Conservation (phyloP, 176 grass and related monocot genomes). For the Coix lacrymajobi region DNA sequence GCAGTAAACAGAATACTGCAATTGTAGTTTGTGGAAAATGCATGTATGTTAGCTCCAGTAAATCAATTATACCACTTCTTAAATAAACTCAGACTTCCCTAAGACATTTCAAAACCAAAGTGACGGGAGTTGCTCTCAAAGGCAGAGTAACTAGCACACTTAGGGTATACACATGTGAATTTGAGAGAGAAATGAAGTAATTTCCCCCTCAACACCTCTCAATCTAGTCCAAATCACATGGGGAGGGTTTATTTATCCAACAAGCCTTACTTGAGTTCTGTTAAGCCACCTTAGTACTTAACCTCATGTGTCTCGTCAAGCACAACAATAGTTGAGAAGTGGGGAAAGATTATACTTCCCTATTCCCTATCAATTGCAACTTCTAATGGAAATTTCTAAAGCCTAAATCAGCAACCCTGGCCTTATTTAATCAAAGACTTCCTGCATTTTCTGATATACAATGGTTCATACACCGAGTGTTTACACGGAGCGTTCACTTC, state of each 20-base stretch:
- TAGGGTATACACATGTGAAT: not conserved
- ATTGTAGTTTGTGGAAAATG: not conserved
- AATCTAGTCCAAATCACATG: not conserved
- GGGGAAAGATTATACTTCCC: not conserved
- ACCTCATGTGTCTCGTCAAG: not conserved
- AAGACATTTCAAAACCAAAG: not conserved
- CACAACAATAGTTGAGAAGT: not conserved
- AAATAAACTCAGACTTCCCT: not conserved
- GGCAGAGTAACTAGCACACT: not conserved
- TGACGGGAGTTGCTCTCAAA: not conserved
- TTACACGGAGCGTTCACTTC: not conserved
- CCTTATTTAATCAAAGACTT: not conserved
- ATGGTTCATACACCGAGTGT: not conserved
- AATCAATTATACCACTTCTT: not conserved
- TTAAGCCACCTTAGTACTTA: not conserved
- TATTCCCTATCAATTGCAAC: not conserved
- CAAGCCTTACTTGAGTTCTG: not conserved
- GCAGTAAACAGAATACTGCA: not conserved
- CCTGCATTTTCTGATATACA: not conserved
- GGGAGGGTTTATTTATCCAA: not conserved
- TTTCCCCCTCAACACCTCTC: not conserved
- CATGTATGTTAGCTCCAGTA: not conserved
- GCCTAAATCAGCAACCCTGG: not conserved
- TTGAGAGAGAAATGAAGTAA: not conserved
- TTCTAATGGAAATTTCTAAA: not conserved